Evolutionary conservation across 2,329 filamentous ascomycete genomes (phyloP).

Genomic region (Sporothrix sp.): DNA sequence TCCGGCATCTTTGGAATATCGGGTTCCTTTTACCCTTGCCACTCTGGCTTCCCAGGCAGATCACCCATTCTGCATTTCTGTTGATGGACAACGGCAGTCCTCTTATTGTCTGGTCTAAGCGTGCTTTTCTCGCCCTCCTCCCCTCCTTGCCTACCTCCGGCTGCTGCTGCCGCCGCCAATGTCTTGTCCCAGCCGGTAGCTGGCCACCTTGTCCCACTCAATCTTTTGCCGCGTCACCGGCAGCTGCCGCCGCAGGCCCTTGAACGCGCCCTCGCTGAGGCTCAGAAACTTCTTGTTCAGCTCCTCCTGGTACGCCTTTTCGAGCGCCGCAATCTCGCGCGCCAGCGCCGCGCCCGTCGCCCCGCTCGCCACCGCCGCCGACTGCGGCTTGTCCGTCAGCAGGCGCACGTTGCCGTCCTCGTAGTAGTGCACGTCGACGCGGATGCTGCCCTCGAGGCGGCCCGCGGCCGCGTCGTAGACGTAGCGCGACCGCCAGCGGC

Average conservation of each 20-base stretch:
- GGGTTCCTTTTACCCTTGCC: no score
- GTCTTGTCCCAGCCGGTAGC: constrained; percentile 77
- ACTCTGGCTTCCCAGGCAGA: no score
- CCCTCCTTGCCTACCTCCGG: background rate
- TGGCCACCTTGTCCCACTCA: constrained; percentile 97
- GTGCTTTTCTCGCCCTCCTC: no score
- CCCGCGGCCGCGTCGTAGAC: constrained; percentile 61
- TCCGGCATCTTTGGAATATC: no score
- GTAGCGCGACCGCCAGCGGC: constrained; percentile 89
- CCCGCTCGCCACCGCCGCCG: constrained; percentile 50
- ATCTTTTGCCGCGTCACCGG: constrained; percentile 97
- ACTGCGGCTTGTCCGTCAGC: constrained; percentile 72
- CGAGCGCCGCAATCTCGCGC: constrained; percentile 65
- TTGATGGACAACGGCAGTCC: no score
- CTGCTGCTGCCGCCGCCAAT: constrained; percentile 51
- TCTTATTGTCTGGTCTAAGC: no score
- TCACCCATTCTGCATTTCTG: no score
- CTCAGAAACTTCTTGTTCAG: constrained; percentile 82
- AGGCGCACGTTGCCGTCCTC: constrained; percentile 96
- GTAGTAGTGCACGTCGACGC: constrained; percentile 98
- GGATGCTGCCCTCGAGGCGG: constrained; percentile 66
- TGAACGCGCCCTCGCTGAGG: constrained; percentile 91
- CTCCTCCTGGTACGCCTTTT: constrained; percentile 94
- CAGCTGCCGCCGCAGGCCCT: constrained; percentile 80
- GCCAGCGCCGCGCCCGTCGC: constrained; percentile 59